phyloP scores from a whole-genome alignment of 306 rosid genomes.

The Morella rubra region DNA sequence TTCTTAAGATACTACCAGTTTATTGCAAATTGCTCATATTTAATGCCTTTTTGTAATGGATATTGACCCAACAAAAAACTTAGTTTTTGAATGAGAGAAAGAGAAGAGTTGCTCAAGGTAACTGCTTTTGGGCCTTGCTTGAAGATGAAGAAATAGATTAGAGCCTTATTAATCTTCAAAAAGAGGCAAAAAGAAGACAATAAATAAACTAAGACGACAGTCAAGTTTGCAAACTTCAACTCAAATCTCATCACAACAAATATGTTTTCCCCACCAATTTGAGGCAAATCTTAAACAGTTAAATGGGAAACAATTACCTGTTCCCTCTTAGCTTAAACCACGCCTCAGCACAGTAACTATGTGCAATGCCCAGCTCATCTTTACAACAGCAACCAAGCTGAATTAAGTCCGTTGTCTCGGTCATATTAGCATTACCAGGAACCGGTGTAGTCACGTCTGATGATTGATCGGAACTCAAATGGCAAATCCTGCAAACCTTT shows the following conservation, averaged over 20 bases:
- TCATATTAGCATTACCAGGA: slow-evolving; percentile 26
- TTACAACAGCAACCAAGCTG: slow-evolving; percentile 89
- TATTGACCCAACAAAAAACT: slow-evolving; percentile 1
- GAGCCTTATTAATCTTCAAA: neutral
- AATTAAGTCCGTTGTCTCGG: slow-evolving; percentile 49
- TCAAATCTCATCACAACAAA: slow-evolving; percentile 10
- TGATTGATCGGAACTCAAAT: slow-evolving; percentile 57
- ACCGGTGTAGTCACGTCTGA: slow-evolving; percentile 39
- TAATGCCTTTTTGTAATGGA: slow-evolving; percentile 5
- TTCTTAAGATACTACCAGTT: neutral
- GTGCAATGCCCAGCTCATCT: slow-evolving; percentile 85
- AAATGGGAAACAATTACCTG: slow-evolving; percentile 54
- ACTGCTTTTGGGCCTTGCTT: neutral
- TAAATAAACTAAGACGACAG: neutral
- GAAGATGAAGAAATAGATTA: slow-evolving; percentile 9
- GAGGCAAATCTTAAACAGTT: slow-evolving; percentile 15
- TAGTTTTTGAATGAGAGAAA: neutral
- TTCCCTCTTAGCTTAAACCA: slow-evolving; percentile 92
- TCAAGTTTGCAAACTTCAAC: slow-evolving; percentile 7
- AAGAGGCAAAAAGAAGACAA: slow-evolving; percentile 16
- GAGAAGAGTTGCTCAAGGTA: neutral
- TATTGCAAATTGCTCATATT: slow-evolving; percentile 5
- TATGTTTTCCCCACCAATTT: slow-evolving; percentile 11
- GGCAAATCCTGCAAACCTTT: slow-evolving; percentile 90
- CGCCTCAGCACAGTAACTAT: slow-evolving; percentile 83